Evolutionary conservation across 176 grass and related monocot genomes (phyloP).

Genomic region (Triticum monococcum): DNA sequence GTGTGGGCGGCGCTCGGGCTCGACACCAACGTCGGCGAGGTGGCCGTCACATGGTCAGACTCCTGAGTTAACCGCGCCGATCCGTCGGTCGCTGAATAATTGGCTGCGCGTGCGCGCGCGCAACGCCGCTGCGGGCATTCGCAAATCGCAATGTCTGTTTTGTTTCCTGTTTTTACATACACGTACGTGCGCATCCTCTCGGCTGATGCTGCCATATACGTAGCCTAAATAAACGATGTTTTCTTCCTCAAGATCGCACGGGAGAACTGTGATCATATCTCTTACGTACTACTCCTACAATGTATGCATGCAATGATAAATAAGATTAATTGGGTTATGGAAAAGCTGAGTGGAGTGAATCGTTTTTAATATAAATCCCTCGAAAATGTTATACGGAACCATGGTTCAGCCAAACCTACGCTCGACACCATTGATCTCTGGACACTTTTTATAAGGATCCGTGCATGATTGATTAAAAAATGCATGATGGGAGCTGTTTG

Average conservation of each 20-base stretch:
- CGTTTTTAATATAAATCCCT: no score
- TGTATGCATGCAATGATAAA: neutral
- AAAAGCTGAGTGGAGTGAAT: no score
- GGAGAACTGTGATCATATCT: neutral
- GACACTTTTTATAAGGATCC: no score
- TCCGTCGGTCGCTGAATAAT: neutral
- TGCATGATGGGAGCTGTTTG: no score
- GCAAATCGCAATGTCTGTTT: neutral
- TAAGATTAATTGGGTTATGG: neutral
- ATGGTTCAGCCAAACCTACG: no score
- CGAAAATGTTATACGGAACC: no score
- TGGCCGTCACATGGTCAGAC: constrained; percentile 40
- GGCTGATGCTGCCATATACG: neutral
- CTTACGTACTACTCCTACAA: neutral
- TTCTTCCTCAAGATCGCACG: neutral
- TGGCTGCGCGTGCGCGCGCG: neutral
- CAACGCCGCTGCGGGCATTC: neutral
- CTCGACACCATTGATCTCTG: no score
- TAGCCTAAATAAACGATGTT: neutral
- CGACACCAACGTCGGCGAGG: constrained; percentile 34
- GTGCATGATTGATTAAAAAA: no score
- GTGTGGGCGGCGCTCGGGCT: constrained; percentile 53
- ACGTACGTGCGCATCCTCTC: neutral
- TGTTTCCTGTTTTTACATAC: neutral
- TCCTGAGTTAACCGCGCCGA: neutral